Evolutionary conservation across 441 rosid species (phyloP).

Genomic region (Jatropha multifida): DNA sequence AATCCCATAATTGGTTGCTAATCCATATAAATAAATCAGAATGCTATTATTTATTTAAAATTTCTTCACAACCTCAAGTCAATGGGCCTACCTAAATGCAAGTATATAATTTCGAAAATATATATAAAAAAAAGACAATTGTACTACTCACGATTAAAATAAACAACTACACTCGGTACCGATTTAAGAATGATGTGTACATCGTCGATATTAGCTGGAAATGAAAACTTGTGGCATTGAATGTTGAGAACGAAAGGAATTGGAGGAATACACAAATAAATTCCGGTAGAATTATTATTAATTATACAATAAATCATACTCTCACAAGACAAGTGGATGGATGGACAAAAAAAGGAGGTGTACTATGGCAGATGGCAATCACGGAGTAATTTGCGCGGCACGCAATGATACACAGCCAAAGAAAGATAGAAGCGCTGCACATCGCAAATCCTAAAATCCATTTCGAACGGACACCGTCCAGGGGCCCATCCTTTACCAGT

Average conservation of each 20-base stretch:
- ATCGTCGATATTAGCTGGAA: not conserved
- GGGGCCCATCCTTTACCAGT: too few species aligned
- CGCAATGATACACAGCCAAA: not conserved
- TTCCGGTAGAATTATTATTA: not conserved
- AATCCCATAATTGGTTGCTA: too few species aligned
- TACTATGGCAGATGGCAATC: constrained; percentile 15
- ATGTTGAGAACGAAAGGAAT: not conserved
- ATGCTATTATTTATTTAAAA: too few species aligned
- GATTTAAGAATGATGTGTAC: not conserved
- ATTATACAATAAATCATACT: too few species aligned
- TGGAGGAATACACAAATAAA: not conserved
- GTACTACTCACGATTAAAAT: too few species aligned
- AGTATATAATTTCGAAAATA: too few species aligned
- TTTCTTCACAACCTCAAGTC: too few species aligned
- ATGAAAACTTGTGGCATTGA: not conserved
- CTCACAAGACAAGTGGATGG: not conserved
- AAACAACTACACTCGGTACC: too few species aligned
- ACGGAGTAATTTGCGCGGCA: constrained; percentile 36
- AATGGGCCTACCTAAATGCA: too few species aligned
- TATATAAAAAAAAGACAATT: too few species aligned
- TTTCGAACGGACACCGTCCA: not conserved
- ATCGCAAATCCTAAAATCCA: not conserved
- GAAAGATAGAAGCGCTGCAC: not conserved
- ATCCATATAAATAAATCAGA: too few species aligned
- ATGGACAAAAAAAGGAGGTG: not conserved